These are phyloP conservation scores for Solanum pinnatisectum DNA, from an alignment of 257 asterid species.

Conservation along the genomic window DNA sequence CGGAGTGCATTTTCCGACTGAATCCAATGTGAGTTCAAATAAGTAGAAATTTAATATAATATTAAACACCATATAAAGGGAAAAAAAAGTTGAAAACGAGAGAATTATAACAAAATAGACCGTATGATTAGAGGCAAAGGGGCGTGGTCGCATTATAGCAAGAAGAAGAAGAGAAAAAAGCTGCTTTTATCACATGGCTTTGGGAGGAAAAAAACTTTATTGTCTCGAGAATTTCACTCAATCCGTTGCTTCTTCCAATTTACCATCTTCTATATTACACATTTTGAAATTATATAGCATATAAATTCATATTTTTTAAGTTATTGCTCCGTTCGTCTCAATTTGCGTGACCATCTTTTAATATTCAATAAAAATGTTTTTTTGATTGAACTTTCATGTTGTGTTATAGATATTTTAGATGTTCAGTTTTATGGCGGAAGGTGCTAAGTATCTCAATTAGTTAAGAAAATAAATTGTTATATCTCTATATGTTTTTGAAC, in stretches of 20 bases:
- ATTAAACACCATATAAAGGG: neutral
- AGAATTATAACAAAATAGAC: constrained; percentile 61
- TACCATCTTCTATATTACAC: neutral
- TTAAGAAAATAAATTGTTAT: neutral
- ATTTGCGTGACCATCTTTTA: neutral
- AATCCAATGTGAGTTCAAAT: neutral
- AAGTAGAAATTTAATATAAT: neutral
- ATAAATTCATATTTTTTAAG: neutral
- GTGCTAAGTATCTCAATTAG: neutral
- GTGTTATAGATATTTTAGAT: neutral
- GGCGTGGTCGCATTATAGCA: constrained; percentile 56
- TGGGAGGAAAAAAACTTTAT: constrained; percentile 7
- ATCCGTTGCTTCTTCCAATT: neutral
- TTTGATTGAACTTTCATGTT: neutral
- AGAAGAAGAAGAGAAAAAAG: constrained; percentile 12
- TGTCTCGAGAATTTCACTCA: constrained; percentile 16
- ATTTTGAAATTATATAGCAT: neutral
- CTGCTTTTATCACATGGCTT: constrained; percentile 38
- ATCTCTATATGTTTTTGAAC: neutral
- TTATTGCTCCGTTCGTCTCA: neutral
- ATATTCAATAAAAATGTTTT: neutral
- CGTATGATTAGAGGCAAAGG: constrained; percentile 62
- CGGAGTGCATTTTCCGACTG: too few species aligned
- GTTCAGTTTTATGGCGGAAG: neutral
- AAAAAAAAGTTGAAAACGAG: neutral